Base-by-base conservation (phyloP, 371 early-diverging fungal genomes). In the Chytridiales sp. region DNA sequence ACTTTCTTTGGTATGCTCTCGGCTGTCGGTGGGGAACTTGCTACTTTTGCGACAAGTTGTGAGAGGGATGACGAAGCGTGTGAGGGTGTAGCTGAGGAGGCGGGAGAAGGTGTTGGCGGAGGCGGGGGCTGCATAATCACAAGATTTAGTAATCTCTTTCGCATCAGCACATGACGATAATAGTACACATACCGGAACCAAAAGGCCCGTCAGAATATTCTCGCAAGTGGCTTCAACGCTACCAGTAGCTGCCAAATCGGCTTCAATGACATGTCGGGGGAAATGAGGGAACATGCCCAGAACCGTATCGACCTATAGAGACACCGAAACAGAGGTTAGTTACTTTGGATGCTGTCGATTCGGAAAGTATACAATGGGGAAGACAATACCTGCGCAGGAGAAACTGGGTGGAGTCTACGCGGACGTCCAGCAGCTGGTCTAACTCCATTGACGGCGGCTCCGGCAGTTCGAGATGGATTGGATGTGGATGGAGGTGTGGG, bases 221-320 rank as follows among this genome's bases (percentile, higher is more conserved):
- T 94, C 93, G 60, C 89, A 87, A 11, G 93, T 93, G 29, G 81
- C 75, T 58, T 91, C 91, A 15, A 92, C 91, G 31, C 89, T 90
- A 9, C 93, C 93, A 19, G 93, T 92, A 47, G 87, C 84, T 61
- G 87, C 85, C 24, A 94, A 80, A 73, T 92, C 93, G 8, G 83
- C 85, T 36, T 87, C 83, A 52, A 94, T 89, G 26, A 91, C 87
- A n/a, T 87, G 81, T 24, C 82, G 80, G 2, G 90, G 88, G 44
- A 92, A 85, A 61, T 89, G 78, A 1, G 95, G 95, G 53, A 94
- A 94, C 91, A 94, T 91, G 30, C 82, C 67, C 56, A 62, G 62
- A 0, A 72, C 68, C 5, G 64, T 54, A 30, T 71, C 72, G 21
- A 67, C 58, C 58, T 67, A 22, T 5, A 17, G 39, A 11, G 22